Conservation (phyloP, 148 eudicot genomes). For the Nyssa sinensis region DNA sequence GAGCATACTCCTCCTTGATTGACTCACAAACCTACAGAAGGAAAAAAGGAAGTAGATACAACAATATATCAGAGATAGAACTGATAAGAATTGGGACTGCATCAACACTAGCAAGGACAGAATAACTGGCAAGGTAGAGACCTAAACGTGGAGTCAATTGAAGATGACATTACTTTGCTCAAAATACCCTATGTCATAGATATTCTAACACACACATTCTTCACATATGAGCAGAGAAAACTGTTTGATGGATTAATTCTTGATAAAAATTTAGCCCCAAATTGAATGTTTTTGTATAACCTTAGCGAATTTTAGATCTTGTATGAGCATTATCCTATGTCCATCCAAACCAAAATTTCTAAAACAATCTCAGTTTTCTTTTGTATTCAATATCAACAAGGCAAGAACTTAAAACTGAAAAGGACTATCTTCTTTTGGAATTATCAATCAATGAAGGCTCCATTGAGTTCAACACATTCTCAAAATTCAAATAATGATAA, state of each 20-base stretch:
- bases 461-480: neutral
- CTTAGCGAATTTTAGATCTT: no score
- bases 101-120: neutral
- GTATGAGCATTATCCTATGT: no score
- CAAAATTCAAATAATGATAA: no score
- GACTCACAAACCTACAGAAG: conserved; percentile 68
- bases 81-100: neutral
- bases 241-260: neutral
- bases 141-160: neutral
- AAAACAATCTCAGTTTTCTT: neutral
- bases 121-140: neutral
- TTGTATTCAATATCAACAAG: neutral
- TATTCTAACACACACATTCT: neutral
- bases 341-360: neutral
- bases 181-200: neutral
- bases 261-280: neutral
- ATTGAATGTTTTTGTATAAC: no score
- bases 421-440: neutral
- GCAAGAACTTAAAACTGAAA: neutral
- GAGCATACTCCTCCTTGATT: conserved; percentile 73
- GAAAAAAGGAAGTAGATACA: neutral
- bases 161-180: neutral
- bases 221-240: neutral
- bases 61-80: neutral
- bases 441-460: neutral